Percentiles rank a stretch among this genome's conserved stretches.
phyloP scores from a whole-genome alignment of 2,329 filamentous ascomycete genomes.

The Macrophomina pseudophaseolina region DNA sequence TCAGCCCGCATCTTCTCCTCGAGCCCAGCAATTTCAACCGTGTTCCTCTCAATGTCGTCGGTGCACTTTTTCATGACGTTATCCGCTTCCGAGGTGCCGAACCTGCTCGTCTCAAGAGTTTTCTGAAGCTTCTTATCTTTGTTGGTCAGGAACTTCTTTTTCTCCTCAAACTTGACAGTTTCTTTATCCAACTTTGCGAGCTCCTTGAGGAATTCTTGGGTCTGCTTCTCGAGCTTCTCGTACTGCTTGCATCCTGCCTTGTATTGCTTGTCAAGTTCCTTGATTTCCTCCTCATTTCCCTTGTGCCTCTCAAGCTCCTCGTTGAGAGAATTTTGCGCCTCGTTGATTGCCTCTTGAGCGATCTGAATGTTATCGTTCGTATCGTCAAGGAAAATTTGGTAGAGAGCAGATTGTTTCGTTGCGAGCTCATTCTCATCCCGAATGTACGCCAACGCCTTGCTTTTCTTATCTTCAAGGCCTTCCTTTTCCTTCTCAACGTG shows the following conservation, averaged over 20 bases:
- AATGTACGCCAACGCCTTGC: constrained; percentile 87
- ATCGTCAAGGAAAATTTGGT: constrained; percentile 88
- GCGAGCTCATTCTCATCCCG: constrained; percentile 91
- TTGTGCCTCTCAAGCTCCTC: constrained; percentile 89
- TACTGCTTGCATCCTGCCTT: constrained; percentile 82
- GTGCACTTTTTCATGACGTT: constrained; percentile 78
- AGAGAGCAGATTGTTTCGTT: constrained; percentile 87
- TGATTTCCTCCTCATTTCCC: constrained; percentile 88
- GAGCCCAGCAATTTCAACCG: constrained; percentile 74
- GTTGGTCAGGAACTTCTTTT: constrained; percentile 87
- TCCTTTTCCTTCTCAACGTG: constrained; percentile 98
- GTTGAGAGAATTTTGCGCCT: constrained; percentile 86
- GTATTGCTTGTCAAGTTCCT: constrained; percentile 83
- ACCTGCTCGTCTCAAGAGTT: constrained; percentile 76
- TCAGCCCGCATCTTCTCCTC: constrained; percentile 78
- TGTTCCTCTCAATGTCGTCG: constrained; percentile 77
- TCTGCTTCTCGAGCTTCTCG: constrained; percentile 80
- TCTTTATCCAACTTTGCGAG: constrained; percentile 95
- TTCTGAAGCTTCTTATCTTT: constrained; percentile 98
- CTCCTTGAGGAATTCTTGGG: constrained; percentile 80
- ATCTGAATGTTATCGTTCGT: constrained; percentile 88
- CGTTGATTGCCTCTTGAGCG: constrained; percentile 85
- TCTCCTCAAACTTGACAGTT: constrained; percentile 95
- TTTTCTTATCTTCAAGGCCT: constrained; percentile 91
- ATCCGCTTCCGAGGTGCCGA: constrained; percentile 73